phyloP scores from a whole-genome alignment of 2,329 filamentous ascomycete species.

The Penicillium paneum region DNA sequence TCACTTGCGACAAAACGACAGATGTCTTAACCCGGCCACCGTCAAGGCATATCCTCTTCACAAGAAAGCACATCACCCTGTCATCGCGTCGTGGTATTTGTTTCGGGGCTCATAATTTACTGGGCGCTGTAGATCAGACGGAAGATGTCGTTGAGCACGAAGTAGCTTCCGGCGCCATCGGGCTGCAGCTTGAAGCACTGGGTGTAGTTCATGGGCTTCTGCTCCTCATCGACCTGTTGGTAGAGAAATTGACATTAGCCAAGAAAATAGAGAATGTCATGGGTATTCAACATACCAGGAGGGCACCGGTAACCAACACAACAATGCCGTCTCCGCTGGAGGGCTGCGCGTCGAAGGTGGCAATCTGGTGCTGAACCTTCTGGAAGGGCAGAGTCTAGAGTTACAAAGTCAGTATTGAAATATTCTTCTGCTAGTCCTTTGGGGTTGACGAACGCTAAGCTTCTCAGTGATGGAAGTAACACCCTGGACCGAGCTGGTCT shows the following conservation, averaged over 20 bases:
- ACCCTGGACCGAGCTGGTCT: conserved; percentile 67
- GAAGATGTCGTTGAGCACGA: conserved; percentile 93
- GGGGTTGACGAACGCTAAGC: conserved; percentile 61
- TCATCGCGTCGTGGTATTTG: conserved; percentile 21
- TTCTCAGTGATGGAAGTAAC: conserved; percentile 69
- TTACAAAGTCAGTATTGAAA: background rate
- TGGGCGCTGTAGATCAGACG: conserved; percentile 66
- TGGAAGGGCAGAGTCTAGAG: conserved; percentile 71
- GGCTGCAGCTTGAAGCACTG: conserved; percentile 83
- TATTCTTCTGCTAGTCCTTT: background rate
- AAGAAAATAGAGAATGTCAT: background rate
- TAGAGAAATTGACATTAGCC: background rate
- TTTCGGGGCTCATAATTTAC: conserved; percentile 9
- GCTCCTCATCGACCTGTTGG: conserved; percentile 74
- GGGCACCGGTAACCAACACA: conserved; percentile 82
- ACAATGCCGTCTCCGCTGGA: conserved; percentile 68
- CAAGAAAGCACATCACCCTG: background rate
- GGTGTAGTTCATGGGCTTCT: conserved; percentile 84
- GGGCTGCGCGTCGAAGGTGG: conserved; percentile 81
- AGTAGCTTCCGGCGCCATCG: conserved; percentile 68
- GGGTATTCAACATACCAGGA: conserved; percentile 61
- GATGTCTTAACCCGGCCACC: background rate
- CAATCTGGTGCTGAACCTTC: conserved; percentile 73
- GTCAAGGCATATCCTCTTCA: conserved; percentile 6
- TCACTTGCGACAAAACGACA: background rate